Base-by-base conservation (phyloP, 2,329 filamentous ascomycete species). In the Leptographium lundbergii region DNA sequence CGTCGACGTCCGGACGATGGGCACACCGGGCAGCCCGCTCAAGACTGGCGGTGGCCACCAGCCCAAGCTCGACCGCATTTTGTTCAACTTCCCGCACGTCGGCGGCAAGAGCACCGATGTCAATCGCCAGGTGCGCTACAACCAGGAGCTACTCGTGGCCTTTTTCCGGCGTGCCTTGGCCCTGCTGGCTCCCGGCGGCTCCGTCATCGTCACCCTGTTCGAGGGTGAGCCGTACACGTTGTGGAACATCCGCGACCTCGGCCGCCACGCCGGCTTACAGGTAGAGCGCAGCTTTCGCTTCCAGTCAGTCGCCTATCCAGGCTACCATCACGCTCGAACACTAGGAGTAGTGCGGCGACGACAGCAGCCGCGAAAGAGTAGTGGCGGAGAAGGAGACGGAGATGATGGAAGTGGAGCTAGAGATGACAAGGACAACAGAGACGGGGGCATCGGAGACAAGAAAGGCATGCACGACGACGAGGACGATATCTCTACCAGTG, bases 71-170 rank as follows among this genome's bases (percentile, higher is more conserved):
- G 85, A 95, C 70, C 81, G 84, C 59, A 86, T 97, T 62, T 78
- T 92, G 64, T 99, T 97, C 82, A 96, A 96, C 77, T 99, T 99
- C 72, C 94, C 94, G 42, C 94, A 99, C 74, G 88, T 95, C 4
- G 94, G 94, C 63, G 94, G 94, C 53, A 86, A 95, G 67, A 88
- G 84, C 64, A 97, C 87, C 65, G 91, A 97, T 74, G 87, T 96
- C 59, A 96, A 96, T 75, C 81, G 94, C 42, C 94, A 99, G 73
- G 91, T 96, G 17, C 85, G 94, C 59, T 84, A 89, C 70, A 97
- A 99, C 74, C 91, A 96, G 72, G 84, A 87, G 67, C 77, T 90
- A 56, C 77, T 90, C 42, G 85, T 88, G 17, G 75, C 77, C 51
- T 89, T 89, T 73, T 89, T 90, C 73, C 69, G 71, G 61, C 73